Evolutionary conservation across 192 early-diverging fungal genomes (phyloP).

Genomic region (Podila horticola): DNA sequence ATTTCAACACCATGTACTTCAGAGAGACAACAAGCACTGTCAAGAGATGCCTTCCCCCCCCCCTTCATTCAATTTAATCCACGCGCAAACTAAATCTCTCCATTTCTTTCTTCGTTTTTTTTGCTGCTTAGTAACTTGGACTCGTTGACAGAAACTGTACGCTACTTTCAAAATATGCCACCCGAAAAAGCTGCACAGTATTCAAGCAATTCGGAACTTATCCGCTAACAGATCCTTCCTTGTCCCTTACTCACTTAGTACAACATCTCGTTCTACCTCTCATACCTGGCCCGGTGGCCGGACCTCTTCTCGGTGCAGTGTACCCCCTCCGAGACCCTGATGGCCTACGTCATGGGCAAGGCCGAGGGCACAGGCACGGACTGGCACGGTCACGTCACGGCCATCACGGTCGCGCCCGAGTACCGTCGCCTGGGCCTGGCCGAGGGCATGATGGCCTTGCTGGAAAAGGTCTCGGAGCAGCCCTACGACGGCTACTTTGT

Average conservation of each 20-base stretch:
- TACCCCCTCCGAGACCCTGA: slow-evolving; percentile 70
- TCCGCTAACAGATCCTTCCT: too few relatives aligned
- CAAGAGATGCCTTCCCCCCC: too few relatives aligned
- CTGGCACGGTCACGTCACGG: slow-evolving; percentile 99
- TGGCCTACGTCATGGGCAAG: slow-evolving; percentile 99
- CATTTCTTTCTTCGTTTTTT: not conserved
- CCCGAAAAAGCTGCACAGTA: too few relatives aligned
- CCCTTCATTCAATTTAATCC: too few relatives aligned
- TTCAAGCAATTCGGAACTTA: too few relatives aligned
- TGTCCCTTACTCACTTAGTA: slow-evolving; percentile 66
- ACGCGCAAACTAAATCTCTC: not conserved
- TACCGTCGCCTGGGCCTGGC: slow-evolving; percentile 93
- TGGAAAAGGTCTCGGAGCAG: slow-evolving; percentile 93
- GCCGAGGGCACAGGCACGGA: slow-evolving; percentile 87
- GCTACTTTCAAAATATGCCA: too few relatives aligned
- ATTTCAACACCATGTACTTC: slow-evolving; percentile 88
- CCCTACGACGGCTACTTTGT: slow-evolving; percentile 93
- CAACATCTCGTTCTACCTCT: slow-evolving; percentile 92
- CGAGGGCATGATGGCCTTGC: slow-evolving; percentile 84
- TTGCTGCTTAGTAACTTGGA: slow-evolving; percentile 79
- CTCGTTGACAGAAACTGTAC: slow-evolving; percentile 92
- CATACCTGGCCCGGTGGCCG: slow-evolving; percentile 94
- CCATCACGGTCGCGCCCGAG: slow-evolving; percentile 95
- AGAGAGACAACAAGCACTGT: not conserved
- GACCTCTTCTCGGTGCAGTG: slow-evolving; percentile 91